Percentiles rank a stretch among this genome's conserved stretches.
Conservation (phyloP, 768 basidiomycete species). For the Auriscalpium vulgare region DNA sequence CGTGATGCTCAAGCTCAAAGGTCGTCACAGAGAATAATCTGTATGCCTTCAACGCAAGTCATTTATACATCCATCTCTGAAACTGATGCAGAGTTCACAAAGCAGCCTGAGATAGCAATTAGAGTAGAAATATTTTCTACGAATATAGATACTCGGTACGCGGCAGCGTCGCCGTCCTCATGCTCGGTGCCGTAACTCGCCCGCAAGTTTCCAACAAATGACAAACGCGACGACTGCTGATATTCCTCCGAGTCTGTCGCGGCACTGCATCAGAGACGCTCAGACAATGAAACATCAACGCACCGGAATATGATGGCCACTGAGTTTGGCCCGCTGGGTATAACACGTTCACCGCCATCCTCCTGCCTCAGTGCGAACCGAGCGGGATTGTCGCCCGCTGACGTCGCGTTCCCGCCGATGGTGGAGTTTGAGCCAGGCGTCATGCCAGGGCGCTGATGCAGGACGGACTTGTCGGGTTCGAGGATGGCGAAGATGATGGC, state of each 20-base stretch:
- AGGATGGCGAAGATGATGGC: slow-evolving; percentile 82
- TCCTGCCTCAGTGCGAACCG: slow-evolving; percentile 3
- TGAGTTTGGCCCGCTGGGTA: slow-evolving; percentile 25
- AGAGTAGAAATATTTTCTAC: no score
- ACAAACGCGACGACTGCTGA: slow-evolving; percentile 18
- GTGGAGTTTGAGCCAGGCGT: slow-evolving; percentile 4
- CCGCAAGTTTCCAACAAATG: slow-evolving; percentile 16
- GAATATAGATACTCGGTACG: no score
- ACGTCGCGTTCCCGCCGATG: neutral
- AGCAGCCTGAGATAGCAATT: no score
- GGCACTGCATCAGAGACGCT: neutral
- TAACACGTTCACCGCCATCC: slow-evolving; percentile 6
- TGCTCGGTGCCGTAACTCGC: slow-evolving; percentile 10
- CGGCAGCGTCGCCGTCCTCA: no score
- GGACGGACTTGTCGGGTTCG: slow-evolving; percentile 49
- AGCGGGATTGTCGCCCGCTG: neutral
- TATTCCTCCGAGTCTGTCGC: slow-evolving; percentile 17
- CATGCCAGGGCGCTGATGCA: slow-evolving; percentile 11
- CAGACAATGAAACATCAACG: slow-evolving; percentile 2
- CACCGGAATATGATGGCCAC: slow-evolving; percentile 35
- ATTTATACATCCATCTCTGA: no score
- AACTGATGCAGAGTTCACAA: no score
- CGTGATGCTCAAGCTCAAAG: no score
- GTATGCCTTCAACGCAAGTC: no score
- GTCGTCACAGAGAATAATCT: no score